Conservation (phyloP, 2,329 filamentous ascomycete genomes). For the Mollisia scopiformis region DNA sequence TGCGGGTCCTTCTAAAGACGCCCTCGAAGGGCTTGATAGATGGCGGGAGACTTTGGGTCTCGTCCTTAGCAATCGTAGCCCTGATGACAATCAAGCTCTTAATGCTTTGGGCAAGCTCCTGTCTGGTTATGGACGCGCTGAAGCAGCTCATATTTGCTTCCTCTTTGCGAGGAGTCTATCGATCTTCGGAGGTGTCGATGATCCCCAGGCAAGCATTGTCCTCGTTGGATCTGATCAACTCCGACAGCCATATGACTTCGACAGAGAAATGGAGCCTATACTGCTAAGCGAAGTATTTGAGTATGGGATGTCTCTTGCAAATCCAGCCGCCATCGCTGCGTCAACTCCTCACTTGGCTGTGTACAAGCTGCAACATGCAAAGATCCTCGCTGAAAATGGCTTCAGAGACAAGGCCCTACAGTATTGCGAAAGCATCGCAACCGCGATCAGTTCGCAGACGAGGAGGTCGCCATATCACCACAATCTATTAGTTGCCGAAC, state of each 20-base stretch:
- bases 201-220: conserved; percentile 76
- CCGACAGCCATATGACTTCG: conserved; percentile 70
- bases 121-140: conserved; percentile 81
- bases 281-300: conserved; percentile 96
- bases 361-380: conserved; percentile 90
- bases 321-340: conserved; percentile 54
- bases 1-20: conserved; percentile 66
- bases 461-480: conserved; percentile 88
- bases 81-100: conserved; percentile 77
- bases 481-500: conserved; percentile 67
- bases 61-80: conserved; percentile 84
- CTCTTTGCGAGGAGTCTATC: conserved; percentile 76
- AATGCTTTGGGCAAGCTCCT: conserved; percentile 81
- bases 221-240: conserved; percentile 85
- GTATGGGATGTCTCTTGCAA: conserved; percentile 77
- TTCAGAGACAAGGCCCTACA: conserved; percentile 80
- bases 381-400: conserved; percentile 82
- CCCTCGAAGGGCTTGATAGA: conserved; percentile 83
- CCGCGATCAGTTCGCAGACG: conserved; percentile 78
- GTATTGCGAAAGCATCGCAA: conserved; percentile 85
- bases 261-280: conserved; percentile 82
- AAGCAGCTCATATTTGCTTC: conserved; percentile 93
- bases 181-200: conserved; percentile 82
- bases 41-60: conserved; percentile 91
- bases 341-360: conserved; percentile 81